Evolutionary conservation across 139 green algal genomes (phyloP), one percentile per base, ranked within the genome.

Genomic region (Diplosphaera chodatii): DNA sequence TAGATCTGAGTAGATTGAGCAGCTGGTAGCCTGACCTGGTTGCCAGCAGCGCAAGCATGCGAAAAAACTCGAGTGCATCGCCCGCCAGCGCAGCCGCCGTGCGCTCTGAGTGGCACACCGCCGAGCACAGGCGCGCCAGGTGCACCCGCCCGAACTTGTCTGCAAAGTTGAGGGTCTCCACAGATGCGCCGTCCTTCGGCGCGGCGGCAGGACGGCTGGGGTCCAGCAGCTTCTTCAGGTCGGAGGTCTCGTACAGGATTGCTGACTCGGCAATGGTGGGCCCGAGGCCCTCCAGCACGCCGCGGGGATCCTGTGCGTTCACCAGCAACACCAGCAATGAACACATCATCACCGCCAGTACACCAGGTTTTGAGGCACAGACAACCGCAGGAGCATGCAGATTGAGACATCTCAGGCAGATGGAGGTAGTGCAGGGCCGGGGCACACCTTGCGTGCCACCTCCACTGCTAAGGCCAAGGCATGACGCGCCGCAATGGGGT

Each of bases 141-240:
- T 93, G 83, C n/a, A 93, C 66, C 4, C 90, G 80, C 4, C 82
- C 83, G 78, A 83, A 93, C 15, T 74, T 71, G 79, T 94, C 89
- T 1, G 74, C 63, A 16, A 93, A 74, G 66, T 88, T 91, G 29
- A 88, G 71, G 32, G 71, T 68, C 48, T 59, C 48, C 48, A 59
- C 48, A 25, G 48, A 59, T 10, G 16, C 16, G 48, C 48, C 48
- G 16, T 25, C 48, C 67, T 29, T 29, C 27, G 30, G 1, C 13
- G 0, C 25, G 8, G 20, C 31, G 0, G 48, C 27, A 13, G 15
- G 33, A 1, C 67, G 37, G 48, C 68, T 33, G 68, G 74, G 28
- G 32, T 32, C 27, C 40, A 56, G 8, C 48, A 41, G 16, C 32
- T 75, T 55, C 1, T 37, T 66, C 0, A 70, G 68, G 15, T 70